Base-by-base conservation (phyloP, 2,329 filamentous ascomycete species). In the Lecanosticta acicola region DNA sequence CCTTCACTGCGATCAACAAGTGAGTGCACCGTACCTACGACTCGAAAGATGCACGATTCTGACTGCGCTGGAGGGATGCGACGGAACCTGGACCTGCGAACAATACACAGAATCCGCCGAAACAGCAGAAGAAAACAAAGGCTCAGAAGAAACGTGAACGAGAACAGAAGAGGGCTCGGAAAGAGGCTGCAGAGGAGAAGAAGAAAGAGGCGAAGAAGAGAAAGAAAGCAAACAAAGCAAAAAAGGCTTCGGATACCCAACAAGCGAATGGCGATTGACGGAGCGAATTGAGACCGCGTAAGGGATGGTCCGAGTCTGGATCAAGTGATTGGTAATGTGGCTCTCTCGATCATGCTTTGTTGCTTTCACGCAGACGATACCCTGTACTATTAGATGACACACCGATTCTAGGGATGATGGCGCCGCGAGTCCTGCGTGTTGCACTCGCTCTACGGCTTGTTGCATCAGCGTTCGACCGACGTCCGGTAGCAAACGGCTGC, bases 381-480 rank as follows among this genome's bases (percentile, higher is more conserved):
- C 48, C 48, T 50, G 48, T 50, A 50, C 48, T 41, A 50, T 43
- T 50, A 50, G 41, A 44, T 45, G 34, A 45, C 37, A 36, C 41
- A 37, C 20, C 36, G 34, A 19, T 26, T 45, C 32, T 39, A 24
- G 40, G 42, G 44, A 46, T 32, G 39, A 49, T 39, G 43, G 42
- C 38, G 43, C 42, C 35, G 38, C 19, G 16, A 5, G 17, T 14
- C 32, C 17, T 19, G 3, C 9, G 26, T 16, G 16, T 5, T 37
- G 35, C 14, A 32, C 39, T 19, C 21, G 29, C 39, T 32, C 14
- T 21, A 3, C 11, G 38, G 38, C 13, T 42, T 21, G 29, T 37
- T 34, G 20, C 20, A 14, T 13, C 14, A 3, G 21, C 13, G 21
- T 16, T 21, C n/a, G 18, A 20, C 10, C 7, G 13, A n/a, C 3